These are phyloP conservation scores for Tuber magnatum DNA, from an alignment of 495 filamentous ascomycete species.

Conservation along the genomic window DNA sequence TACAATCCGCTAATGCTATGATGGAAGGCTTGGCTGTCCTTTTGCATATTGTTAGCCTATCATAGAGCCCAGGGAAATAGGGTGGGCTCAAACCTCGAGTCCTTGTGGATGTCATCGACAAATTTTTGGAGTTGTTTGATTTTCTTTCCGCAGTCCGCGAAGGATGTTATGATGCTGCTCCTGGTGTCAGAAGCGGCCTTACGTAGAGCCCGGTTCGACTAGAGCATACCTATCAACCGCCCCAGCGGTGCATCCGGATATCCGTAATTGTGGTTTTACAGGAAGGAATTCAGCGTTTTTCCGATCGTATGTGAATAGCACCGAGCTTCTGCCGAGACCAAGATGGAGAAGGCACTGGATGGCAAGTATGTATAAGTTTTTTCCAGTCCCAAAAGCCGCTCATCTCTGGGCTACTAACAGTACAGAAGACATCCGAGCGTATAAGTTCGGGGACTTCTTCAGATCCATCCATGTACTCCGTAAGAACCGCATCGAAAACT, in stretches of 20 bases:
- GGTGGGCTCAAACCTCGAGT: conserved; percentile 22
- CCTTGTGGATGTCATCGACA: conserved; percentile 44
- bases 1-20: conserved; percentile 56
- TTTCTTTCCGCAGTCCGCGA: conserved; percentile 55
- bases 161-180: conserved; percentile 48
- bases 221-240: conserved; percentile 46
- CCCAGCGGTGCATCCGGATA: conserved; percentile 61
- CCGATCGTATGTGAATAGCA: conserved; percentile 65
- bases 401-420: conserved; percentile 18
- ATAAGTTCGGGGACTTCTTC: conserved; percentile 29
- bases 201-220: not conserved
- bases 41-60: conserved; percentile 18
- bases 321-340: conserved; percentile 71
- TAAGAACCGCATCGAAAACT: conserved; percentile 64
- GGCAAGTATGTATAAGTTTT: conserved; percentile 41
- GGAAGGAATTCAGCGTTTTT: conserved; percentile 54
- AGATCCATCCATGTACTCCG: conserved; percentile 27
- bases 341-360: conserved; percentile 59
- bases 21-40: conserved; percentile 46
- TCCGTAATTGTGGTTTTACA: conserved; percentile 50
- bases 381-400: conserved; percentile 37
- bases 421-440: conserved; percentile 34
- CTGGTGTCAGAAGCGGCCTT: conserved; percentile 24
- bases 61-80: not conserved
- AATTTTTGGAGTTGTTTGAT: conserved; percentile 52